Conservation (phyloP, 345 rosid genomes). For the Syzygium aromaticum region DNA sequence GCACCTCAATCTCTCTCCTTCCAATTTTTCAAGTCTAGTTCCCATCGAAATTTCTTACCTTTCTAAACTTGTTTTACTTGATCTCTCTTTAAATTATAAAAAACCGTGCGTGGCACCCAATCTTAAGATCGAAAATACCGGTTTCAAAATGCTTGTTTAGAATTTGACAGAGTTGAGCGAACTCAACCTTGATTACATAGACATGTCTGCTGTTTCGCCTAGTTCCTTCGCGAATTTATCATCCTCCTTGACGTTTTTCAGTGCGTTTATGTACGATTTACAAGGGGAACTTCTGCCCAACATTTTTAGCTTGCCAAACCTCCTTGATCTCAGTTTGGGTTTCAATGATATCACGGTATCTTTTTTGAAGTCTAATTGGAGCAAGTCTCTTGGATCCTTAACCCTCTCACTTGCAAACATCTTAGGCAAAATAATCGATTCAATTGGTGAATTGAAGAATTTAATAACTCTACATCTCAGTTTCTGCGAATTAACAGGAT, state of each 20-base stretch:
- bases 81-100: accelerated
- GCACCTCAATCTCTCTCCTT: accelerated
- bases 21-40: neutral
- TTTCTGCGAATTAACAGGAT: accelerated
- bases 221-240: neutral
- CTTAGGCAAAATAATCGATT: neutral
- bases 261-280: accelerated
- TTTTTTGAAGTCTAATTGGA: neutral
- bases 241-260: neutral
- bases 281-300: neutral
- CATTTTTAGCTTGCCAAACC: neutral
- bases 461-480: neutral
- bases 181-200: neutral
- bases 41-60: neutral
- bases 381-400: neutral
- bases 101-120: accelerated
- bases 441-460: neutral
- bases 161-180: neutral
- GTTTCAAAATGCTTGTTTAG: neutral
- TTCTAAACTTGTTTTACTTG: neutral
- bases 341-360: accelerated
- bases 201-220: neutral
- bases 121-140: neutral
- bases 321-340: neutral
- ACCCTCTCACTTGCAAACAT: neutral